Evolutionary conservation across 352 stramenopile genomes (phyloP).

Genomic region (Phytopythium litorale): DNA sequence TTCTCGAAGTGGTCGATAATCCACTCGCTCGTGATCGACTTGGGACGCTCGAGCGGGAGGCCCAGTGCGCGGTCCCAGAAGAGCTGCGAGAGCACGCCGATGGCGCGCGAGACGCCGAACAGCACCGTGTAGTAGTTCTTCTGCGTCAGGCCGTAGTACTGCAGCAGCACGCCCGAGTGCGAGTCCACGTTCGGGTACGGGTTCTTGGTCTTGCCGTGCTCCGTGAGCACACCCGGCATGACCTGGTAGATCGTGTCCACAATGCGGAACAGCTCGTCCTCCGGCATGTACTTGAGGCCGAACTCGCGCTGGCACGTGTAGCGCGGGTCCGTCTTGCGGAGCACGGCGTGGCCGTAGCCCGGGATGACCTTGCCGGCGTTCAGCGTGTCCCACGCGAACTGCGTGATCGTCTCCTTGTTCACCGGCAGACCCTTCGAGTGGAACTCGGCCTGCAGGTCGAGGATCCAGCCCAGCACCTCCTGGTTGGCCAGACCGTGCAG

Average conservation of each 20-base stretch:
- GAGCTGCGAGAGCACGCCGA: conserved; percentile 98
- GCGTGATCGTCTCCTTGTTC: conserved; percentile 98
- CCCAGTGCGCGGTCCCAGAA: conserved; percentile 98
- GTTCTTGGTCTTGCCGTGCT: conserved; percentile 99
- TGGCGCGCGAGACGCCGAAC: conserved; percentile 97
- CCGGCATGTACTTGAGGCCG: conserved; percentile 98
- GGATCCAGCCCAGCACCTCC: conserved; percentile 95
- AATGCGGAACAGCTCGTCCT: conserved; percentile 99
- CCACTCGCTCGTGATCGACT: conserved; percentile 99
- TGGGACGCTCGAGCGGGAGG: conserved; percentile 97
- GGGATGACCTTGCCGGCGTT: conserved; percentile 99
- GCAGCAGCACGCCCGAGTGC: conserved; percentile 97
- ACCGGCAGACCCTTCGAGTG: conserved; percentile 94
- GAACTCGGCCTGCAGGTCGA: conserved; percentile 96
- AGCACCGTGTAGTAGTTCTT: conserved; percentile 99
- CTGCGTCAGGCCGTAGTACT: conserved; percentile 99
- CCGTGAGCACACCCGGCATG: conserved; percentile 97
- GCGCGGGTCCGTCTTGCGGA: conserved; percentile 98
- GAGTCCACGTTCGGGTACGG: conserved; percentile 99
- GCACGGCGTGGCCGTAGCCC: conserved; percentile 97
- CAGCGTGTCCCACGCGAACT: conserved; percentile 99
- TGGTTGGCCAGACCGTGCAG: conserved; percentile 99
- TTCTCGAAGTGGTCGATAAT: conserved; percentile 94
- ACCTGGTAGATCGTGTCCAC: conserved; percentile 99
- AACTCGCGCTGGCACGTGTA: conserved; percentile 99